Evolutionary conservation across 1,284 basidiomycete genomes (phyloP).

Genomic region (Calocybe gambosa): DNA sequence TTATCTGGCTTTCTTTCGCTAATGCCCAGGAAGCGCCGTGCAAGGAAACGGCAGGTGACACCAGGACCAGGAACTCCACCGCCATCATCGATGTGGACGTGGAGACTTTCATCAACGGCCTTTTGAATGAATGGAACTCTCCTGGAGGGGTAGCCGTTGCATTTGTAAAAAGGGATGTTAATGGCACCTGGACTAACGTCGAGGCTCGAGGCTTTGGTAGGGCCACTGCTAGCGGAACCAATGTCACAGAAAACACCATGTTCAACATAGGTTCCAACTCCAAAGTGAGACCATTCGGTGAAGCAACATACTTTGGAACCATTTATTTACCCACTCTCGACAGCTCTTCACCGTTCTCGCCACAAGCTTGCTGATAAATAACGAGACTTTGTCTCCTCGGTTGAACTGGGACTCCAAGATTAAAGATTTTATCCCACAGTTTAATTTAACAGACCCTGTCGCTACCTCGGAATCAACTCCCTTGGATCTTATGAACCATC

Average conservation of each 20-base stretch:
- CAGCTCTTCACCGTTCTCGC: conserved; percentile 9
- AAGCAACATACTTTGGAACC: neutral
- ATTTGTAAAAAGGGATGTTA: conserved; percentile 15
- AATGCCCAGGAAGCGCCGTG: neutral
- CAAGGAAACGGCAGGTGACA: neutral
- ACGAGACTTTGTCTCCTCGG: conserved; percentile 21
- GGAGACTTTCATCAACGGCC: conserved; percentile 13
- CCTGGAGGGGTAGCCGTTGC: conserved; percentile 19
- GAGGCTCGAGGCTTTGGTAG: conserved; percentile 18
- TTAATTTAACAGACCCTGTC: conserved; percentile 13
- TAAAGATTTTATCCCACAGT: conserved; percentile 16
- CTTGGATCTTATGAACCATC: conserved; percentile 23
- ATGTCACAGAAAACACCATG: conserved; percentile 7
- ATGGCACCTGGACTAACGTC: conserved; percentile 15
- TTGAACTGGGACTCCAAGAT: conserved; percentile 23
- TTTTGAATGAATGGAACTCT: conserved; percentile 19
- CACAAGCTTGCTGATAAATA: conserved; percentile 20
- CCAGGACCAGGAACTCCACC: conserved; percentile 13
- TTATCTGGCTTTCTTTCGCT: too few species aligned
- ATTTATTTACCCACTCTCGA: neutral
- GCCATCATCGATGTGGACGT: conserved; percentile 14
- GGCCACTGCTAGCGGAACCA: conserved; percentile 8
- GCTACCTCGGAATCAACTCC: conserved; percentile 18
- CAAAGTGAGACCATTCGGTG: conserved; percentile 1
- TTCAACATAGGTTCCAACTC: conserved; percentile 11